These are phyloP conservation scores for Sugiyamaella neomexicana DNA, from an alignment of 1,139 yeast genomes.

Conservation along the genomic window DNA sequence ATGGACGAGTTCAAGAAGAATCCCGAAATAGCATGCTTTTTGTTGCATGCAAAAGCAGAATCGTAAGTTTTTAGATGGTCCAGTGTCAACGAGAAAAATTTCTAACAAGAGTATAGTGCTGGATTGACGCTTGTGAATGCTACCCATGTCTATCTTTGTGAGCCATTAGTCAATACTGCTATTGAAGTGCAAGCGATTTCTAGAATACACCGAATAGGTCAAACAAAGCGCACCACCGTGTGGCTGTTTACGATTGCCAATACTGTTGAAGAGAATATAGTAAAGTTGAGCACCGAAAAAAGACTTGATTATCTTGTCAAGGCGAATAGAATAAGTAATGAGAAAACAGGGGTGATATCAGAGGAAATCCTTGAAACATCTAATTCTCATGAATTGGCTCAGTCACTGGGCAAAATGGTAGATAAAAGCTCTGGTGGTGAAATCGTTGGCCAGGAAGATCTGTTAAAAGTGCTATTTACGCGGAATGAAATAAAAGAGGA, in stretches of 20 bases:
- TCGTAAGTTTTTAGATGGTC: constrained; percentile 46
- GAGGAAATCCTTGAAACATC: constrained; percentile 29
- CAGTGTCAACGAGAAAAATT: background rate
- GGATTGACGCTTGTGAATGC: constrained; percentile 91
- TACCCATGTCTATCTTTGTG: constrained; percentile 83
- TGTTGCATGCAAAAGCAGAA: constrained; percentile 80
- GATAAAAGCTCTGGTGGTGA: constrained; percentile 40
- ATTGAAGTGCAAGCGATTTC: constrained; percentile 89
- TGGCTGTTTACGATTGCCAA: constrained; percentile 87
- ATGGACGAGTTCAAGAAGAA: constrained; percentile 68
- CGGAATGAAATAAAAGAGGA: constrained; percentile 9
- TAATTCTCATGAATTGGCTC: constrained; percentile 45
- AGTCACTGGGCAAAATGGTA: constrained; percentile 43
- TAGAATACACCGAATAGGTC: constrained; percentile 91
- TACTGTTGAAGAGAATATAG: constrained; percentile 88
- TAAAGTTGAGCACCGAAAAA: constrained; percentile 41
- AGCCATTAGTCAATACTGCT: constrained; percentile 86
- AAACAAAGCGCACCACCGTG: constrained; percentile 71
- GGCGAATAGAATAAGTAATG: constrained; percentile 13
- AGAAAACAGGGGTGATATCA: constrained; percentile 18
- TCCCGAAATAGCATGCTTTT: constrained; percentile 69
- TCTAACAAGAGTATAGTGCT: constrained; percentile 41
- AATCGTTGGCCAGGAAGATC: constrained; percentile 30
- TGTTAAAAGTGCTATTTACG: constrained; percentile 27
- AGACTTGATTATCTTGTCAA: constrained; percentile 32